phyloP scores from a whole-genome alignment of 129 eudicot genomes.

The Centella asiatica region DNA sequence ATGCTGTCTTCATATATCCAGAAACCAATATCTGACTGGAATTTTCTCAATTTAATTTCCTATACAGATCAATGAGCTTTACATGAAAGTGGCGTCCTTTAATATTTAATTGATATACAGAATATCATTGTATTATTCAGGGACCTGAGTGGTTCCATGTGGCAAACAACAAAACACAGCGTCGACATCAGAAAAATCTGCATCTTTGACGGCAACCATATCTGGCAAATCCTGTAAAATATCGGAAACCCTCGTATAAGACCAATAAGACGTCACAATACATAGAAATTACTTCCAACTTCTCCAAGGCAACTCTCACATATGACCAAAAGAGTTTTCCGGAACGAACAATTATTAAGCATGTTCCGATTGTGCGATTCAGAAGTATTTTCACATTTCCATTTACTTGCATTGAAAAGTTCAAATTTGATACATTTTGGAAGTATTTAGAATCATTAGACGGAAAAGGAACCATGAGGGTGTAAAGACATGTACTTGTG shows the following conservation, averaged over 20 bases:
- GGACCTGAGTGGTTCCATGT: constrained; percentile 97
- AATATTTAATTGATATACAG: background rate
- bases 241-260: constrained; percentile 9
- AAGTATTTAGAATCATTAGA: too few species aligned
- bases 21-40: background rate
- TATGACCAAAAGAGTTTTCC: background rate
- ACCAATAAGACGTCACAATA: background rate
- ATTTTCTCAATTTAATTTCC: too few species aligned
- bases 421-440: too few species aligned
- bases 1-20: background rate
- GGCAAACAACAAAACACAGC: constrained; percentile 99
- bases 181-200: constrained; percentile 84
- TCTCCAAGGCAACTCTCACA: background rate
- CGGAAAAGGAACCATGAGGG: background rate
- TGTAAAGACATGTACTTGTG: constrained; percentile 41
- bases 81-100: background rate
- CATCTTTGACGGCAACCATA: constrained; percentile 87
- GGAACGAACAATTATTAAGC: too few species aligned
- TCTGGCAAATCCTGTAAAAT: constrained; percentile 69
- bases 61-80: background rate
- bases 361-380: too few species aligned
- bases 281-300: background rate
- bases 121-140: background rate
- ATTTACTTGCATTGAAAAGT: too few species aligned
- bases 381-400: too few species aligned